Conservation (phyloP, 345 rosid genomes). For the Nephelium lappaceum region DNA sequence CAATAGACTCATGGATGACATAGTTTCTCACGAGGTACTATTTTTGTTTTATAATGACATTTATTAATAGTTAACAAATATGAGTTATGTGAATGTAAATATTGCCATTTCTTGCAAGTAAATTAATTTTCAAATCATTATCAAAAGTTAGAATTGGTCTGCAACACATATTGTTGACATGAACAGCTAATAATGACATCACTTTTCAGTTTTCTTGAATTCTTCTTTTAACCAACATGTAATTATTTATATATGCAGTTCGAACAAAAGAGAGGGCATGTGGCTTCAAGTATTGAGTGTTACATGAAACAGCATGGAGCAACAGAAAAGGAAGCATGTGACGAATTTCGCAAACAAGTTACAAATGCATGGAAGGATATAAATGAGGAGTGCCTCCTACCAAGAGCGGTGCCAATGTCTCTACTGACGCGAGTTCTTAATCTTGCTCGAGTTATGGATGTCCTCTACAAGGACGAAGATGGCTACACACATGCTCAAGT, state of each 20-base stretch:
- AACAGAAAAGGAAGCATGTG: constrained; percentile 27
- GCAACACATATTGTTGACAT: too few relatives aligned
- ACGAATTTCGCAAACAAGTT: constrained; percentile 10
- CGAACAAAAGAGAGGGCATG: constrained; percentile 28
- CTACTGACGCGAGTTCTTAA: constrained; percentile 26
- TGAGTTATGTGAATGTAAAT: too few relatives aligned
- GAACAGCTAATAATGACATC: too few relatives aligned
- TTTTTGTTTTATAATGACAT: too few relatives aligned
- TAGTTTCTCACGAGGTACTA: constrained; percentile 17
- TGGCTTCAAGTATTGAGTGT: constrained; percentile 35
- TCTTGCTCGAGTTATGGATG: constrained; percentile 27
- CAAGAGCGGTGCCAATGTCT: constrained; percentile 17
- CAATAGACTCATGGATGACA: constrained; percentile 37
- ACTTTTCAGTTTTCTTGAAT: too few relatives aligned
- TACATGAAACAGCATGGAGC: constrained; percentile 35
- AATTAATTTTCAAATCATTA: too few relatives aligned
- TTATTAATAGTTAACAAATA: too few relatives aligned
- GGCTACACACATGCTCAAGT: constrained; percentile 17
- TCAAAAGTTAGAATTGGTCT: too few relatives aligned
- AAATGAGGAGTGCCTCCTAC: constrained; percentile 30
- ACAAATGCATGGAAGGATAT: constrained; percentile 40
- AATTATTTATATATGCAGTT: neutral
- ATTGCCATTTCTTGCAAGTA: too few relatives aligned
- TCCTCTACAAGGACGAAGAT: constrained; percentile 31
- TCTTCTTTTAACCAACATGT: too few relatives aligned